These are phyloP conservation scores for Lolium multiflorum DNA, from an alignment of 176 grass and related monocot genomes.

Conservation along the genomic window DNA sequence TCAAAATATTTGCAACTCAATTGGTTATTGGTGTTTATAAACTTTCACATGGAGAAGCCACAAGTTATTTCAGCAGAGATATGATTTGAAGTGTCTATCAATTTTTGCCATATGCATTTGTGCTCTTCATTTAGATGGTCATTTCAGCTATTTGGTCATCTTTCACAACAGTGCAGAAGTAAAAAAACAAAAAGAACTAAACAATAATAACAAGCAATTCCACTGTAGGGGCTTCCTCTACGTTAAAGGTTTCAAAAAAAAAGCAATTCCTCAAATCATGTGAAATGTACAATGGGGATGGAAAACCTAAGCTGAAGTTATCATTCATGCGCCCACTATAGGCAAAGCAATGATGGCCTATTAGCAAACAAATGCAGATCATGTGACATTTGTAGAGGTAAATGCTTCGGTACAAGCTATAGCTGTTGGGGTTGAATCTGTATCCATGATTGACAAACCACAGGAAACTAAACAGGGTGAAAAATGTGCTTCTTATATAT, in stretches of 20 bases:
- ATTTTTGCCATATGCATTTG: slow-evolving; percentile 4
- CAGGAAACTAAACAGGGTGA: not conserved
- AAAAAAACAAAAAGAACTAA: not conserved
- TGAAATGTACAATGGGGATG: slow-evolving; percentile 15
- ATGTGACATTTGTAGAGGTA: slow-evolving; percentile 22
- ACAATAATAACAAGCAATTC: slow-evolving; percentile 7
- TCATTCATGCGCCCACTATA: slow-evolving; percentile 44
- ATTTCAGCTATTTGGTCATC: slow-evolving; percentile 16
- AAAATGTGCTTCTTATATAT: slow-evolving; percentile 14
- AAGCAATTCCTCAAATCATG: not conserved
- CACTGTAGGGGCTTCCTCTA: too few species aligned
- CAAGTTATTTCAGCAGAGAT: not conserved
- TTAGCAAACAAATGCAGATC: slow-evolving; percentile 12
- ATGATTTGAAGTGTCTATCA: not conserved
- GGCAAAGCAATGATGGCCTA: slow-evolving; percentile 36
- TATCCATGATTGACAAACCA: slow-evolving; percentile 37
- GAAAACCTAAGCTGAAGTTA: slow-evolving; percentile 30
- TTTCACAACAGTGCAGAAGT: slow-evolving; percentile 12
- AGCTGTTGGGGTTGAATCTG: slow-evolving; percentile 6
- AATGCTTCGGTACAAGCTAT: slow-evolving; percentile 12
- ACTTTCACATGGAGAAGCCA: not conserved
- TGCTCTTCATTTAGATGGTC: slow-evolving; percentile 3
- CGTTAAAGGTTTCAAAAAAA: too few species aligned
- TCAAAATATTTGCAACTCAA: not conserved
- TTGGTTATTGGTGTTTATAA: not conserved